Evolutionary conservation across 169 alveolate genomes (phyloP), one percentile per base, ranked within the genome.

Genomic region (Eimeria acervulina): DNA sequence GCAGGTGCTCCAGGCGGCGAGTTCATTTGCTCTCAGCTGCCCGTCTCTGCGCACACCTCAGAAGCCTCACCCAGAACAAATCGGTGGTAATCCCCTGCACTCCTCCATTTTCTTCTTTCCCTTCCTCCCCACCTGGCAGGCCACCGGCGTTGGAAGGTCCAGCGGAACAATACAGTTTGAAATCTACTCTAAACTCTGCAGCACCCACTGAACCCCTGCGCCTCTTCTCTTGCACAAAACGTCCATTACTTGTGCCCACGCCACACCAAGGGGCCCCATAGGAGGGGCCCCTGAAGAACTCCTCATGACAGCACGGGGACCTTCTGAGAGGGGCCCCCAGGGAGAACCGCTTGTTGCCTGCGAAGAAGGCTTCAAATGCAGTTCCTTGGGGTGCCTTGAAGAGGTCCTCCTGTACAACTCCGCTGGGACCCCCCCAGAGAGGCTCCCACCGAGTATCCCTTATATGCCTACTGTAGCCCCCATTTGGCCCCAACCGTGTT

Each of bases 61-160:
- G 15, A 40, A 38, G 31, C 6, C 90, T 31, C 70, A 80, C 90
- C 90, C 90, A 80, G 47, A 80, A 80, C 44, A 80, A 44, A 26
- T 80, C 90, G n/a, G 90, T 80, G n/a, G 90, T 42, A 19, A 80
- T 80, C 19, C 90, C 90, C 28, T 38, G 61, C 44, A 80, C 47
- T 7, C 78, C 78, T 28, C 44, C 44, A 74, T 19, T 38, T 74
- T 38, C 59, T 74, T 36, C 33, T 19, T 3, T 40, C 6, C 33
- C 33, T 74, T 28, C 40, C 44, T n/a, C 44, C 44, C 44, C 44
- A 2, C 78, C 44, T 66, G 78, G 5, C 78, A 12, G 21, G 1
- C 78, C 44, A 19, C 44, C 78, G 28, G 40, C 44, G 10, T 4
- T 31, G 26, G 78, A 17, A 28, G 44, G 23, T 31, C 44, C 44